A percentile compares a stretch with the other conserved stretches of the same genome.
These are phyloP conservation scores for Anthostomella pinea DNA, from an alignment of 2,329 filamentous ascomycete genomes.

Conservation along the genomic window DNA sequence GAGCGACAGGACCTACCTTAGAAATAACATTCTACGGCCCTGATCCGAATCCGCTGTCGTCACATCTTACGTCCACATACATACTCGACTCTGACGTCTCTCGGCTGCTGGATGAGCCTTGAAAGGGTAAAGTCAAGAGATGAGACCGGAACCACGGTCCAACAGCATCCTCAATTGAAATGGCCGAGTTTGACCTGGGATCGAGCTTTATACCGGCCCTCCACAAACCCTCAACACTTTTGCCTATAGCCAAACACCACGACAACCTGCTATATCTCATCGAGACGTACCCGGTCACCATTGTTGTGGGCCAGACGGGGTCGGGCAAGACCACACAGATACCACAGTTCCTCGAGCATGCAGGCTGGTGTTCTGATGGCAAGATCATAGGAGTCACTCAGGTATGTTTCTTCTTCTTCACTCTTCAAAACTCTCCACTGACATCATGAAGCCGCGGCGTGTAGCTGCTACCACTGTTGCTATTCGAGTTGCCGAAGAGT, in stretches of 20 bases:
- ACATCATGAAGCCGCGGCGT: conserved; percentile 65
- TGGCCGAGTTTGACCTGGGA: conserved; percentile 57
- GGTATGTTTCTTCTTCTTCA: conserved; percentile 48
- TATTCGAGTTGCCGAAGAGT: conserved; percentile 83
- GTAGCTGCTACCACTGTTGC: conserved; percentile 92
- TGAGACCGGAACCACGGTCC: too few species aligned
- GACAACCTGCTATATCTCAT: conserved; percentile 80
- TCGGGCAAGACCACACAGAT: conserved; percentile 96
- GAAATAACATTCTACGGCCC: too few species aligned
- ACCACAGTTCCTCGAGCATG: conserved; percentile 83
- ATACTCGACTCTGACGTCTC: too few species aligned
- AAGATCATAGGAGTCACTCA: conserved; percentile 88
- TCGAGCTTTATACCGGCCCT: conserved; percentile 72
- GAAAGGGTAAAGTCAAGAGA: too few species aligned
- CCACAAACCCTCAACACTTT: conserved; percentile 77
- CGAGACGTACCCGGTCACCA: conserved; percentile 79
- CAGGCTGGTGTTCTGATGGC: conserved; percentile 83
- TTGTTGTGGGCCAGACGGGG: conserved; percentile 90
- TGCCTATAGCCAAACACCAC: conserved; percentile 84
- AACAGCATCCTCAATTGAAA: conserved; percentile 31
- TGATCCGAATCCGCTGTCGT: too few species aligned
- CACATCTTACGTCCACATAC: too few species aligned
- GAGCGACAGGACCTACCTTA: too few species aligned
- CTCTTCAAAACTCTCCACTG: conserved; percentile 2
- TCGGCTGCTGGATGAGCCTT: too few species aligned